Base-by-base conservation (phyloP, 805 yeast genomes). In the Saccharomyces kudriavzevii region DNA sequence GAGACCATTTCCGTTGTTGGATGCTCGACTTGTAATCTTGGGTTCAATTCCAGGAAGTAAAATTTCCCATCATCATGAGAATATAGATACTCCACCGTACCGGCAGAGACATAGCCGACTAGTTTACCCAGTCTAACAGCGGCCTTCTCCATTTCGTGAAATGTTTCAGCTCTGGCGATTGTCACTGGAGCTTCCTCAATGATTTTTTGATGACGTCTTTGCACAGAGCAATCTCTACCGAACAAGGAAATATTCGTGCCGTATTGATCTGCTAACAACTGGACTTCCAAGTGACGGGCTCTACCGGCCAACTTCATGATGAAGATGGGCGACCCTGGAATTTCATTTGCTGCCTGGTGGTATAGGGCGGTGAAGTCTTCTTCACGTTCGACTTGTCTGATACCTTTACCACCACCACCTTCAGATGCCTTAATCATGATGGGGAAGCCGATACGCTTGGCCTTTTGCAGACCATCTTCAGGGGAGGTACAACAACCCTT, bases 321-420 rank as follows among this genome's bases (percentile, higher is more conserved):
- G 70, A 94, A 94, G 59, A 94, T 90, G 50, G 99, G 99, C 54
- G 98, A 94, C 58, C 99, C 99, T 27, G 99, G 99, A 52, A 94
- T 92, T 77, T 94, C 99, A 64, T 87, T 87, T 51, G 96, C 89
- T 48, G 97, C 99, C 77, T 94, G 99, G 61, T 84, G 83, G 70
- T 92, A 94, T 58, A 87, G 74, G 27, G 88, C 58, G 45, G 77
- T 66, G 61, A 94, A 94, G 64, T 90, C 87, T 58, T 82, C 84
- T 71, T 87, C 96, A 58, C 77, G 70, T 54, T 88, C 96, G 59
- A 90, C 98, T 74, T 90, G 90, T 77, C 99, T 86, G 72, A 94
- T 94, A 81, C 99, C 99, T 76, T 94, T 94, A 78, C 99, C 99
- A 76, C 99, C 99, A 74, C 99, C 99, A 78, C 99, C 99, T 83